Conservation (phyloP, 2,329 filamentous ascomycete species). For the Elsinoe necatrix region DNA sequence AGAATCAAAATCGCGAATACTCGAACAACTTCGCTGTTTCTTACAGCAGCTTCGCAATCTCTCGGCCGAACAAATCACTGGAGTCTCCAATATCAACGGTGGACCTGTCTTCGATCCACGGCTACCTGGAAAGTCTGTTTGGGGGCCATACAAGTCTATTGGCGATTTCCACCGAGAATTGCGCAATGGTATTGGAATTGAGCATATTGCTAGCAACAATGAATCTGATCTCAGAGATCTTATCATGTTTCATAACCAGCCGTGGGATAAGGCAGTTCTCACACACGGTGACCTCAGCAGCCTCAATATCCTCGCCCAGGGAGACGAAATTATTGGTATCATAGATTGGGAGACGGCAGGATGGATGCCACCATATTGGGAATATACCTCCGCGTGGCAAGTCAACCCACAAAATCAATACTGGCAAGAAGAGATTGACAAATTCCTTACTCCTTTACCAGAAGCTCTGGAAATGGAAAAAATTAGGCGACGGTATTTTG, state of each 20-base stretch:
- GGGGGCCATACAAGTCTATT: no score
- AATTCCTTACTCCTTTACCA: constrained; percentile 33
- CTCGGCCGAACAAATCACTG: no score
- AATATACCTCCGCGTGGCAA: constrained; percentile 35
- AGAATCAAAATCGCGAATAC: constrained; percentile 92
- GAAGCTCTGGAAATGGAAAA: constrained; percentile 36
- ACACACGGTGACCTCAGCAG: constrained; percentile 45
- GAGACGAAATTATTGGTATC: constrained; percentile 39
- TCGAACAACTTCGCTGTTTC: no score
- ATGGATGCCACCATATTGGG: constrained; percentile 44
- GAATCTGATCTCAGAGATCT: neutral
- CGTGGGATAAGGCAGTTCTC: constrained; percentile 29
- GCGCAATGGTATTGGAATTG: no score
- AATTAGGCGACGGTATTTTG: constrained; percentile 24
- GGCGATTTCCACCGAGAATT: no score
- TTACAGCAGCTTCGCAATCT: no score
- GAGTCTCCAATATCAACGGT: no score
- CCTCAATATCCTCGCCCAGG: constrained; percentile 37
- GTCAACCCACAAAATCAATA: constrained; percentile 35
- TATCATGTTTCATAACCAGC: constrained; percentile 6
- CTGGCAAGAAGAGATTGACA: constrained; percentile 29
- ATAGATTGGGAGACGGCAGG: constrained; percentile 41
- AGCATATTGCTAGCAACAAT: no score
- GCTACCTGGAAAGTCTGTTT: no score
- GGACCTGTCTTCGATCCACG: no score